Base-by-base conservation (phyloP, 75 land plant species). In the Cunninghamia lanceolata region DNA sequence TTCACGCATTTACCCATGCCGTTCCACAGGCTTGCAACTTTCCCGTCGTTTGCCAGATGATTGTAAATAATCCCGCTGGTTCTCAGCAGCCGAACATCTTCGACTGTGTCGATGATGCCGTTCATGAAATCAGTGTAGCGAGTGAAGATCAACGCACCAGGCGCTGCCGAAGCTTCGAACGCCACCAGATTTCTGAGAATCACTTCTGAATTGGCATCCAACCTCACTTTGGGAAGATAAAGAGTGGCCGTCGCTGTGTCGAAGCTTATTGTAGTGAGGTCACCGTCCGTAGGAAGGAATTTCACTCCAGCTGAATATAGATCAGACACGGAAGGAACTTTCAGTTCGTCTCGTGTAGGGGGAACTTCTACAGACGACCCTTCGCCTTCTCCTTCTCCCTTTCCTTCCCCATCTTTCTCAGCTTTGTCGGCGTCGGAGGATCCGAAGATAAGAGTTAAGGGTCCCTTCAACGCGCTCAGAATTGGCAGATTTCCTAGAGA, bases 61-160 rank as follows among this genome's bases (percentile, higher is more conserved):
- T 76, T 76, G 40, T 1, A 76, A 3, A 76, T 16, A 4, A 76
- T 38, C 39, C 79, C 79, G 79, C 79, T 76, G 40, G 1, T 17
- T 76, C 79, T 76, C 43, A 76, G 39, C 42, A 76, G 34, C 36
- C 21, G 30, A 35, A 76, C 79, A 35, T 76, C 79, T 39, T 76
- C 79, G 15, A 15, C 43, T 15, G 15, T 76, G 46, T 43, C 79
- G 21, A 76, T 76, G 1, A 76, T 76, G 21, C 40, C 79, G 40
- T 76, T 76, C 40, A 36, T 76, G 79, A 76, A 76, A 38, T 76
- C 79, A 1, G 79, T 76, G 40, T 76, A 76, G 14, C 79, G 79
- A 16, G 79, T 76, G 16, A 76, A 76, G 34, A 76, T 38, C 40
- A 76, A 36, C 4, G 40, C 40, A 17, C 79, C 79, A 0, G 79